Evolutionary conservation across 1,139 yeast genomes (phyloP).

Genomic region (Diutina pseudorugosa): DNA sequence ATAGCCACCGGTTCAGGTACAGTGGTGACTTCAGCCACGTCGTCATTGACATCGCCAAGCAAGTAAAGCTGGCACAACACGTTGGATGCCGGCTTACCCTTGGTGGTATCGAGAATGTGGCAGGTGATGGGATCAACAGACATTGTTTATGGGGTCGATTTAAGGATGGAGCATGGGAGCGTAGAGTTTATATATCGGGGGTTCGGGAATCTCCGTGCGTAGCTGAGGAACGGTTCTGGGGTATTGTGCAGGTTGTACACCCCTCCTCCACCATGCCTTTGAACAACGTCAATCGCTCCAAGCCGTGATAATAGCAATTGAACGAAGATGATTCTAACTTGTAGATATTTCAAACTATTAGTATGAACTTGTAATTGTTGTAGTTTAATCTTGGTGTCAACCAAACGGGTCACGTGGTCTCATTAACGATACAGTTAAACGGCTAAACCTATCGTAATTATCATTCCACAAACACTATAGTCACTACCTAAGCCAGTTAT

Average conservation of each 20-base stretch:
- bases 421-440: too few species aligned
- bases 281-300: too few species aligned
- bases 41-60: conserved; percentile 15
- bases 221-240: not conserved
- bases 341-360: too few species aligned
- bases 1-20: conserved; percentile 38
- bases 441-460: too few species aligned
- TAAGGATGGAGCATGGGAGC: not conserved
- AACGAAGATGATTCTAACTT: too few species aligned
- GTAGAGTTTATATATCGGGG: not conserved
- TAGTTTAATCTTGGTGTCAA: too few species aligned
- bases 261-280: too few species aligned
- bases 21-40: conserved; percentile 15
- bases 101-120: conserved; percentile 76
- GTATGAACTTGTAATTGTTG: too few species aligned
- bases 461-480: too few species aligned
- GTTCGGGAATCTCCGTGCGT: conserved; percentile 2
- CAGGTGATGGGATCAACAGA: conserved; percentile 56
- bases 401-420: too few species aligned
- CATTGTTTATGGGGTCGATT: not conserved
- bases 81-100: conserved; percentile 64
- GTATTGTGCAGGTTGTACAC: not conserved
- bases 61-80: conserved; percentile 41
- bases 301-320: too few species aligned
- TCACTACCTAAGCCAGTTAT: too few species aligned